These are phyloP conservation scores for Venturiaceae sp. DNA, from an alignment of 2,329 filamentous ascomycete species.

Conservation along the genomic window DNA sequence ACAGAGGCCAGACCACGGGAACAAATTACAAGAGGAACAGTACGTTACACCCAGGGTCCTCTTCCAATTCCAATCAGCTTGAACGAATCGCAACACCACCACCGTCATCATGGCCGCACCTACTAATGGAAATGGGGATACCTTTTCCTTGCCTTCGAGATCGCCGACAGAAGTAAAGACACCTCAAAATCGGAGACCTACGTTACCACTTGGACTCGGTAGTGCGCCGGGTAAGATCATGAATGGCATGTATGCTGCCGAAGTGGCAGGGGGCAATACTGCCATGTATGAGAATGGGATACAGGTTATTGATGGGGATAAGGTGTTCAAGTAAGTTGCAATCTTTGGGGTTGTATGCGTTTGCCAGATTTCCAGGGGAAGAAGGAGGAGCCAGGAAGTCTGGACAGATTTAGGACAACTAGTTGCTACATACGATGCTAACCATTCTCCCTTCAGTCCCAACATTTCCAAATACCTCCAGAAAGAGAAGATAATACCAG, in stretches of 20 bases:
- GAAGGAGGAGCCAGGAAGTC: neutral
- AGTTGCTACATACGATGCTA: neutral
- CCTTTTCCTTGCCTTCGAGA: neutral
- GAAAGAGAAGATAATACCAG: slow-evolving; percentile 67
- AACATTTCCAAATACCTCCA: slow-evolving; percentile 75
- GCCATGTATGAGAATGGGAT: slow-evolving; percentile 83
- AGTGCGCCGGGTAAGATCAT: slow-evolving; percentile 40
- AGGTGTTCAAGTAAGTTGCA: slow-evolving; percentile 79
- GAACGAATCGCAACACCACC: neutral
- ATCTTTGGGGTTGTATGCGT: neutral
- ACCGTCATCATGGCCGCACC: slow-evolving; percentile 1
- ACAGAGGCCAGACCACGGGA: neutral
- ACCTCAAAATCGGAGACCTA: neutral
- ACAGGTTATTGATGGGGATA: slow-evolving; percentile 93
- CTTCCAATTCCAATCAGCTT: neutral
- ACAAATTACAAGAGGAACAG: neutral
- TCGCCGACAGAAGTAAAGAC: neutral
- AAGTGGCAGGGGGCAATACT: slow-evolving; percentile 53
- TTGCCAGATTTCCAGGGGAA: neutral
- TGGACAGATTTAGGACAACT: neutral
- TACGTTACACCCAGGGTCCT: neutral
- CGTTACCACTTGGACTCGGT: slow-evolving; percentile 1
- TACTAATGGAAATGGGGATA: neutral
- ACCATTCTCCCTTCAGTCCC: slow-evolving; percentile 39
- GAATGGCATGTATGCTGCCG: slow-evolving; percentile 69